Conservation (phyloP, 768 basidiomycete genomes). For the Serendipita sp. region DNA sequence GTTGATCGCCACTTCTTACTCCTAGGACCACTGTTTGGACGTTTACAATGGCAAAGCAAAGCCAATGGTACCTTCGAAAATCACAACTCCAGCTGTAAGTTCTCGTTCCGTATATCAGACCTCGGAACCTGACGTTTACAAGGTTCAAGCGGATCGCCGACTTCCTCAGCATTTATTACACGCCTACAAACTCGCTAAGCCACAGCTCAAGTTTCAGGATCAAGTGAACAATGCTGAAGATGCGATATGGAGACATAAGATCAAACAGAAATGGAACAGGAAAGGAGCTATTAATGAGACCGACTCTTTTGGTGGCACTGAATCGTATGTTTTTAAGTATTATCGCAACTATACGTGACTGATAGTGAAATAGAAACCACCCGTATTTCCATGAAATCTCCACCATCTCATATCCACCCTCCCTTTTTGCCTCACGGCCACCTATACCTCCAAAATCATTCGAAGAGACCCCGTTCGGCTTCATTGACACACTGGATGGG, state of each 20-base stretch:
- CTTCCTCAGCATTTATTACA: constrained; percentile 37
- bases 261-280: constrained; percentile 63
- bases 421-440: constrained; percentile 39
- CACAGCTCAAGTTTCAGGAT: constrained; percentile 58
- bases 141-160: constrained; percentile 7
- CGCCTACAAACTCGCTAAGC: constrained; percentile 61
- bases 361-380: constrained; percentile 24
- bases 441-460: constrained; percentile 45
- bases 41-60: constrained; percentile 50
- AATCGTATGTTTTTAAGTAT: background rate
- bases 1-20: background rate
- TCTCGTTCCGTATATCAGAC: too few species aligned
- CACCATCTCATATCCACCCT: constrained; percentile 51
- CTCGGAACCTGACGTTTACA: background rate
- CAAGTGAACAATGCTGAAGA: constrained; percentile 41
- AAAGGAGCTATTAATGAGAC: constrained; percentile 16
- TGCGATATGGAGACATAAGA: constrained; percentile 48
- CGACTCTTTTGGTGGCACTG: background rate
- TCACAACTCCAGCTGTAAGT: too few species aligned
- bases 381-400: constrained; percentile 80
- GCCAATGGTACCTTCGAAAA: constrained; percentile 24
- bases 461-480: constrained; percentile 51
- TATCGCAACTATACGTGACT: background rate
- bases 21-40: constrained; percentile 73
- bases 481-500: constrained; percentile 42